Evolutionary conservation across 371 early-diverging fungal species (phyloP), one percentile per base, ranked within the genome.

Genomic region (Zychaea mexicana): DNA sequence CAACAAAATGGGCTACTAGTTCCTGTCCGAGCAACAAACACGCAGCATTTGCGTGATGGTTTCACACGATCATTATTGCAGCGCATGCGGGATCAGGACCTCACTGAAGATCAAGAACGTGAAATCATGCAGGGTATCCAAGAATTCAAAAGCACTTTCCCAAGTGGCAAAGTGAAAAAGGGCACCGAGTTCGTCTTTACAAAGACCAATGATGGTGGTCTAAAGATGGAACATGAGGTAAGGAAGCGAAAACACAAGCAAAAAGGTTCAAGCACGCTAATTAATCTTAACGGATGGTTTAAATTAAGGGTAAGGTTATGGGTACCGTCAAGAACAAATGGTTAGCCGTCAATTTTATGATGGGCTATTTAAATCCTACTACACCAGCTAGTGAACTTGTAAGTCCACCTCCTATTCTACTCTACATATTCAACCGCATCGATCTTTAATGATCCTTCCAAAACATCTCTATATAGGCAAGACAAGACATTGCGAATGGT

Each of bases 21-120:
- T 0, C 90, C 92, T 26, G 79, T 79, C 13, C 83, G 86, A 27
- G 68, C 76, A 45, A 89, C 92, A 3, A 85, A 85, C 57, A 88
- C 86, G 1, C 86, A 88, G 26, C 92, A 91, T 73, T 66, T 91
- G 39, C 85, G 92, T 6, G 90, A 91, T 66, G 90, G 92, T 0
- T 89, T 91, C 66, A 76, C 87, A 9, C 75, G 88, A 5, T 66
- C 81, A n/a, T 71, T 91, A 57, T 68, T 81, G 52, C 79, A 66
- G 38, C 82, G 78, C 42, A 81, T 78, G 82, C 77, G 69, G 9
- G 71, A 72, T 8, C 76, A 68, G 17, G 68, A 69, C 24, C 36
- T 79, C 55, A 64, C 71, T 0, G 85, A 83, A 62, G 81, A 80
- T 1, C 68, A 78, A 38, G 81, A 78, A 52, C 68, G 64, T 69